phyloP scores from a whole-genome alignment of 768 basidiomycete genomes.

The Ramaria rubella region DNA sequence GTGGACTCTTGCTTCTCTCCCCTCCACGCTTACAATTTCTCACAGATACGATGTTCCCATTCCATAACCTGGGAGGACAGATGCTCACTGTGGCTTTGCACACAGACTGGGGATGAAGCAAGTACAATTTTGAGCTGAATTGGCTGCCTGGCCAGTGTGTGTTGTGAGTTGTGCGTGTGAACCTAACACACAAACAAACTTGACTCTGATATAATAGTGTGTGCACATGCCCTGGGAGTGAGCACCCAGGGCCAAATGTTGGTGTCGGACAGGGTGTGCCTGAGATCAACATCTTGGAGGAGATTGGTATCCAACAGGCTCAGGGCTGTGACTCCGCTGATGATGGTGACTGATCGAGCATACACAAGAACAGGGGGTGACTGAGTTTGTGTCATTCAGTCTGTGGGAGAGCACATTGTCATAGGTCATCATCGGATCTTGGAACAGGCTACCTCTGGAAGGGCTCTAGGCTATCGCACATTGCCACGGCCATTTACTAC shows the following conservation, averaged over 20 bases:
- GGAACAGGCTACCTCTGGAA: too few species aligned
- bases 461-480: too few species aligned
- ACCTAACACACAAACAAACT: neutral
- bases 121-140: conserved; percentile 57
- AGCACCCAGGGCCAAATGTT: conserved; percentile 66
- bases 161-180: too few species aligned
- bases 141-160: conserved; percentile 75
- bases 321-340: conserved; percentile 47
- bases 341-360: conserved; percentile 41
- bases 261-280: conserved; percentile 61
- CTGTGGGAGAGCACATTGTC: too few species aligned
- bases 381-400: conserved; percentile 45
- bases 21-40: neutral
- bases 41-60: conserved; percentile 48
- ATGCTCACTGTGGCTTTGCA: conserved; percentile 53
- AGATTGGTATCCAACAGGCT: conserved; percentile 24
- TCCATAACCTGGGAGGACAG: conserved; percentile 38
- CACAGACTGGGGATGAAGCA: conserved; percentile 38
- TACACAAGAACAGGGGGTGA: conserved; percentile 56
- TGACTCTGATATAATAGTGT: conserved; percentile 38
- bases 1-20: neutral
- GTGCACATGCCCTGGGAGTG: conserved; percentile 68
- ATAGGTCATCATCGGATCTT: too few species aligned
- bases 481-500: too few species aligned
- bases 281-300: conserved; percentile 77